Evolutionary conservation across 176 grass and related monocot species (phyloP).

Genomic region (Triticum monococcum): DNA sequence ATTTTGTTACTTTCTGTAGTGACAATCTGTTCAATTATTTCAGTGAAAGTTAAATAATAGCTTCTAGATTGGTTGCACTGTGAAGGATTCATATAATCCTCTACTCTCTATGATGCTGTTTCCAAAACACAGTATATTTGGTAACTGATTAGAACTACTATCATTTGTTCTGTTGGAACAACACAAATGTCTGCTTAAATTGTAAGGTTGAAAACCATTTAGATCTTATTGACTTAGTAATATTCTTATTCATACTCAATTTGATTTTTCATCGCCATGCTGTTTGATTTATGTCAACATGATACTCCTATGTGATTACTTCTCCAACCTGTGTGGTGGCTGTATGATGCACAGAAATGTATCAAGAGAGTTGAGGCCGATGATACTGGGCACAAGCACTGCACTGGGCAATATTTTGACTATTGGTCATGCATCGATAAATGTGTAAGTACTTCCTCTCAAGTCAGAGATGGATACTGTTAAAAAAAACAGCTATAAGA

Average conservation of each 20-base stretch:
- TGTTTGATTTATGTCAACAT: neutral
- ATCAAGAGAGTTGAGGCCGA: conserved; percentile 55
- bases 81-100: neutral
- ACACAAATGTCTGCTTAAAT: neutral
- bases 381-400: conserved; percentile 70
- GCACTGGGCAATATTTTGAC: conserved; percentile 76
- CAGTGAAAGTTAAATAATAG: neutral
- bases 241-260: neutral
- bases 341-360: conserved; percentile 45
- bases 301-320: neutral
- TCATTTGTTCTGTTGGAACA: neutral
- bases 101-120: neutral
- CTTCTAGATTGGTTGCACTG: neutral
- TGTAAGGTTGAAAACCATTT: conserved; percentile 9
- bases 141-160: neutral
- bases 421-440: conserved; percentile 66
- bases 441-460: conserved; percentile 49
- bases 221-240: neutral
- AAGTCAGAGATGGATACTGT: neutral
- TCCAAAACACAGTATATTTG: neutral
- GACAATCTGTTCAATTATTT: neutral
- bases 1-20: neutral
- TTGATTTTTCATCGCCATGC: neutral
- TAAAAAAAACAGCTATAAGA: neutral
- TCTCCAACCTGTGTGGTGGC: neutral